Evolutionary conservation across 371 early-diverging fungal genomes (phyloP).

Genomic region (Mucor piriformis): DNA sequence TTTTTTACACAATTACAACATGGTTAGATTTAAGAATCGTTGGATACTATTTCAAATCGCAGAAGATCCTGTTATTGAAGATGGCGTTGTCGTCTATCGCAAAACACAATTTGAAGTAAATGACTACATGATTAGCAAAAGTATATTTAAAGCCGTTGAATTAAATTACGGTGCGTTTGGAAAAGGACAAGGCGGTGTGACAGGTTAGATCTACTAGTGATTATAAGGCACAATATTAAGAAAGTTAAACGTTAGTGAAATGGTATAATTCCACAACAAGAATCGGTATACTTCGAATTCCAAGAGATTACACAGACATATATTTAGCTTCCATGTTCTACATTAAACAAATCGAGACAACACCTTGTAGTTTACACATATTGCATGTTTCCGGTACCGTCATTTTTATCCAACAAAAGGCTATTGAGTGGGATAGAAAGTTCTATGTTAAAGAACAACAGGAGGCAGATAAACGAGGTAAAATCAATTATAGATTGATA

Average conservation of each 20-base stretch:
- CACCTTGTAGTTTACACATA: constrained; percentile 36
- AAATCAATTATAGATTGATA: neutral
- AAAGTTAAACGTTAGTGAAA: constrained; percentile 29
- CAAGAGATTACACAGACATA: constrained; percentile 43
- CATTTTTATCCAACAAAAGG: constrained; percentile 39
- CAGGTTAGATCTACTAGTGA: constrained; percentile 17
- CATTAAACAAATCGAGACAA: constrained; percentile 34
- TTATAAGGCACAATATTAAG: neutral
- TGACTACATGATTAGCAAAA: constrained; percentile 22
- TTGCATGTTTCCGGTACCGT: constrained; percentile 46
- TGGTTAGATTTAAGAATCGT: constrained; percentile 53
- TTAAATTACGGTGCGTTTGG: constrained; percentile 46
- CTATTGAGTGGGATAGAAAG: constrained; percentile 38
- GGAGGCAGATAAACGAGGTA: constrained; percentile 36
- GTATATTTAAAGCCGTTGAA: constrained; percentile 31
- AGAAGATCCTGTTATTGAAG: constrained; percentile 37
- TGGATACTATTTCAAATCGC: constrained; percentile 52
- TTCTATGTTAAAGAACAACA: constrained; percentile 39
- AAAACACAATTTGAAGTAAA: constrained; percentile 24
- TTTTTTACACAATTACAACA: constrained; percentile 2
- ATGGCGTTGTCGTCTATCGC: constrained; percentile 30
- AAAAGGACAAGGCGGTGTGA: constrained; percentile 30
- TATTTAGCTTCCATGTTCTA: constrained; percentile 41
- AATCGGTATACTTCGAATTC: constrained; percentile 42
- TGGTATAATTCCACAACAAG: constrained; percentile 46